These are phyloP conservation scores for Zymoseptoria ardabiliae DNA, from an alignment of 2,329 filamentous ascomycete genomes.

Conservation along the genomic window DNA sequence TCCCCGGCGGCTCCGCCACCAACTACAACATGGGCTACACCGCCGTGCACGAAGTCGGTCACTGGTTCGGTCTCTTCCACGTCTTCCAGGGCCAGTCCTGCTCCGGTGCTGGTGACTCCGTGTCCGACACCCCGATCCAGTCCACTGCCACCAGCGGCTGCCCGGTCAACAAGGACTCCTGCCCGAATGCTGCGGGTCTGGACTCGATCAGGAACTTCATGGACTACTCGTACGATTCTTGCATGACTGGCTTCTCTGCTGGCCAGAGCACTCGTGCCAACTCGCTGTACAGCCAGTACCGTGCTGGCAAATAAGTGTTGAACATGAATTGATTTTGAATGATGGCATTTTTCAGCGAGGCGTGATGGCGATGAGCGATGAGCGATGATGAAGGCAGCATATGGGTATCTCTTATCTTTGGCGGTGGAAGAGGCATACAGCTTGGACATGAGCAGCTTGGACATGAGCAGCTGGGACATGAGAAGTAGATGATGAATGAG, in stretches of 20 bases:
- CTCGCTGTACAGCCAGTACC: conserved; percentile 10
- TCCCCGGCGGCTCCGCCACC: conserved; percentile 41
- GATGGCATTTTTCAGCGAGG: not conserved
- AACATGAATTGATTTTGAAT: not conserved
- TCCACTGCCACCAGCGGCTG: conserved; percentile 41
- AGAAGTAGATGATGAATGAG: too few relatives aligned
- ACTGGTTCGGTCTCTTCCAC: conserved; percentile 13
- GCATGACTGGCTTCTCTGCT: conserved; percentile 12
- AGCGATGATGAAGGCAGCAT: not conserved
- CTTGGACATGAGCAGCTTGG: too few relatives aligned
- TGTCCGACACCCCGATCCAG: conserved; percentile 36
- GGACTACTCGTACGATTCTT: conserved; percentile 29
- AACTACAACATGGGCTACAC: conserved; percentile 40
- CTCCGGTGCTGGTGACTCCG: conserved; percentile 35
- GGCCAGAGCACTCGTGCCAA: conserved; percentile 10
- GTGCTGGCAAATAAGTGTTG: conserved; percentile 9
- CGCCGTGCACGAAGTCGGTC: conserved; percentile 38
- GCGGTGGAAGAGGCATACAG: not conserved
- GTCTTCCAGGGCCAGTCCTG: conserved; percentile 37
- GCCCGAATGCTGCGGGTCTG: conserved; percentile 34
- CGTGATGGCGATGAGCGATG: not conserved
- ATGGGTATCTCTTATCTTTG: not conserved
- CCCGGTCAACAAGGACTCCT: conserved; percentile 42
- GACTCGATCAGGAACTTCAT: conserved; percentile 39
- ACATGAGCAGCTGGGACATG: too few relatives aligned